phyloP scores from a whole-genome alignment of 306 rosid species.

The Cucumis cinereus region DNA sequence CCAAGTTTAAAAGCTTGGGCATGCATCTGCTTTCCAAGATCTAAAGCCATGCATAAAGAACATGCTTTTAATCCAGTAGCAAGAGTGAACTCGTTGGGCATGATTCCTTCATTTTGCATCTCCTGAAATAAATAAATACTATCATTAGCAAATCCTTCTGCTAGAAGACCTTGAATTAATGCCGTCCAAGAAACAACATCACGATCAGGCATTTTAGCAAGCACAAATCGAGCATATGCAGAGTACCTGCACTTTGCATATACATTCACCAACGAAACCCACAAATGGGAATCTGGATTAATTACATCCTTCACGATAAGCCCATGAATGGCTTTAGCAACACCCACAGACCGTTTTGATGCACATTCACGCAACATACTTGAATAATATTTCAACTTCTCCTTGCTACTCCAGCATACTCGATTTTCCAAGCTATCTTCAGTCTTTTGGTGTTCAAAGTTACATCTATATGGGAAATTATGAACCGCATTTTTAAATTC shows the following conservation, averaged over 20 bases:
- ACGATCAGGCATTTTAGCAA: constrained; percentile 26
- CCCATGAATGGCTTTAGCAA: constrained; percentile 26
- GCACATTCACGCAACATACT: constrained; percentile 17
- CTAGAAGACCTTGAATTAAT: constrained; percentile 22
- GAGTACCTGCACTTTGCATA: constrained; percentile 25
- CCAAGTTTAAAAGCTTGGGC: constrained; percentile 24
- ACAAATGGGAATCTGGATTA: constrained; percentile 24
- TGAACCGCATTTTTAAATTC: background rate
- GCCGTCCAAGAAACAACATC: constrained; percentile 36
- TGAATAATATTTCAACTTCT: constrained; percentile 20
- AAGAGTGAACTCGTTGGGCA: constrained; percentile 26
- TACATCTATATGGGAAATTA: background rate
- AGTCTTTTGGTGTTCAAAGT: background rate
- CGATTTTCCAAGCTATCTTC: constrained; percentile 4
- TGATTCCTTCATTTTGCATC: constrained; percentile 29
- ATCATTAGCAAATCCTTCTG: constrained; percentile 13
- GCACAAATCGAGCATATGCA: constrained; percentile 16
- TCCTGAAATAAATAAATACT: constrained; percentile 17
- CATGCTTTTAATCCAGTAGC: constrained; percentile 29
- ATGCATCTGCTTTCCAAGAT: constrained; percentile 31
- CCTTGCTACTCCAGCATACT: background rate
- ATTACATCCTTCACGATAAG: constrained; percentile 19
- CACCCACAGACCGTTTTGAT: constrained; percentile 16
- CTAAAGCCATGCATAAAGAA: constrained; percentile 14
- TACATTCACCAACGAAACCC: constrained; percentile 27